phyloP scores from a whole-genome alignment of 371 early-diverging fungal species.

The Mucor racemosus region DNA sequence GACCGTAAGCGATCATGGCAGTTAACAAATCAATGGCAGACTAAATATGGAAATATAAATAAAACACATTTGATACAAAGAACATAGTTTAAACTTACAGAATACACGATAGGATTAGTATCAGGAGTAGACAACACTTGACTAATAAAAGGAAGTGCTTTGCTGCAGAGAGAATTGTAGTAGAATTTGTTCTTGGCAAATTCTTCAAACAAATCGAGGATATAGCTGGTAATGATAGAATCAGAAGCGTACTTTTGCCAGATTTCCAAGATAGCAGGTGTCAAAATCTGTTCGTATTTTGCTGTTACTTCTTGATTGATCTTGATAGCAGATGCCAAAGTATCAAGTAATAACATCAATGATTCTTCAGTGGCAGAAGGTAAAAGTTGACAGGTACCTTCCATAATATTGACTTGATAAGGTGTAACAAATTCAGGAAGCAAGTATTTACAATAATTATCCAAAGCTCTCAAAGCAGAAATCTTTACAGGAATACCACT shows the following conservation, averaged over 20 bases:
- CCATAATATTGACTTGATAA: constrained; percentile 72
- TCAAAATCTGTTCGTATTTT: constrained; percentile 71
- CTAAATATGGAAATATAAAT: neutral
- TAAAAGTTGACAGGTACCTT: constrained; percentile 68
- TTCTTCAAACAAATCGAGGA: constrained; percentile 79
- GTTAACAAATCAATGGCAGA: constrained; percentile 78
- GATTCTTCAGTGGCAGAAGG: constrained; percentile 77
- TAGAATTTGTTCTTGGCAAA: constrained; percentile 73
- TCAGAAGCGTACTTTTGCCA: constrained; percentile 79
- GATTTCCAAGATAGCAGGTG: constrained; percentile 75
- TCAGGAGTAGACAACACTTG: constrained; percentile 56
- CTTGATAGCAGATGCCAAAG: constrained; percentile 72
- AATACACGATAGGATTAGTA: constrained; percentile 53
- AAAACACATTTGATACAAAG: neutral
- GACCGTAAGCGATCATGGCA: constrained; percentile 63
- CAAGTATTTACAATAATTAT: constrained; percentile 72
- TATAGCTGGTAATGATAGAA: constrained; percentile 68
- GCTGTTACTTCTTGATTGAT: constrained; percentile 74
- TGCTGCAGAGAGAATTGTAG: constrained; percentile 64
- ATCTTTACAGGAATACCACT: constrained; percentile 74
- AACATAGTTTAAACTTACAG: constrained; percentile 44
- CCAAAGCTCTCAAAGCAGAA: constrained; percentile 80
- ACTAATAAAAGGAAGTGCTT: constrained; percentile 74
- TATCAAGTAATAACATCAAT: constrained; percentile 80
- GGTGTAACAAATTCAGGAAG: constrained; percentile 63